Percentiles rank a stretch among this genome's conserved stretches.
phyloP scores from a whole-genome alignment of 2,329 filamentous ascomycete genomes.

The Rosellinia necatrix region DNA sequence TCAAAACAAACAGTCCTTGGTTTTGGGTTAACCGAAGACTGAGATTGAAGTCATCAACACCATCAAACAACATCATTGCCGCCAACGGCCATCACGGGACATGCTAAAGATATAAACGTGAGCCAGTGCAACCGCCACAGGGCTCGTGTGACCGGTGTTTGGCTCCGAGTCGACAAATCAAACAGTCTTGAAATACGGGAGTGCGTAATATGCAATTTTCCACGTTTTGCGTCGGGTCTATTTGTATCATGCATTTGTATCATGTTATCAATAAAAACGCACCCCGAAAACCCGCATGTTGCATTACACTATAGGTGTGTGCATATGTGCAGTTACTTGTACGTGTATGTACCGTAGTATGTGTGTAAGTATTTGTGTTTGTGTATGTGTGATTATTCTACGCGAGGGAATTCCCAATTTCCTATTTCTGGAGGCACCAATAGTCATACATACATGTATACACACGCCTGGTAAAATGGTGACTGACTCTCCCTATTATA shows the following conservation, averaged over 20 bases:
- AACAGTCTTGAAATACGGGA: neutral
- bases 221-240: neutral
- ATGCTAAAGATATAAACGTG: neutral
- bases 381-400: too few species aligned
- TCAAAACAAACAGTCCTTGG: constrained; percentile 17
- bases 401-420: too few species aligned
- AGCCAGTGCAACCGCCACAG: constrained; percentile 3
- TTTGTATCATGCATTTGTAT: neutral
- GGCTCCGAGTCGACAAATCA: neutral
- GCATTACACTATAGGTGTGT: too few species aligned
- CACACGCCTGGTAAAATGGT: too few species aligned
- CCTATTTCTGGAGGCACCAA: too few species aligned
- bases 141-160: constrained; percentile 3
- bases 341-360: too few species aligned
- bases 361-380: too few species aligned
- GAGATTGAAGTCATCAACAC: neutral
- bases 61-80: neutral
- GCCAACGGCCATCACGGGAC: neutral
- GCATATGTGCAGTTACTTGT: too few species aligned
- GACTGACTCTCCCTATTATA: too few species aligned
- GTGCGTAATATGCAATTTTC: too few species aligned
- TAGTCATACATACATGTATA: too few species aligned
- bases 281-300: too few species aligned
- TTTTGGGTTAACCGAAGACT: neutral
- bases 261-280: neutral